Evolutionary conservation across 495 filamentous ascomycete genomes (phyloP).

Genomic region (Clavariopsis aquatica): DNA sequence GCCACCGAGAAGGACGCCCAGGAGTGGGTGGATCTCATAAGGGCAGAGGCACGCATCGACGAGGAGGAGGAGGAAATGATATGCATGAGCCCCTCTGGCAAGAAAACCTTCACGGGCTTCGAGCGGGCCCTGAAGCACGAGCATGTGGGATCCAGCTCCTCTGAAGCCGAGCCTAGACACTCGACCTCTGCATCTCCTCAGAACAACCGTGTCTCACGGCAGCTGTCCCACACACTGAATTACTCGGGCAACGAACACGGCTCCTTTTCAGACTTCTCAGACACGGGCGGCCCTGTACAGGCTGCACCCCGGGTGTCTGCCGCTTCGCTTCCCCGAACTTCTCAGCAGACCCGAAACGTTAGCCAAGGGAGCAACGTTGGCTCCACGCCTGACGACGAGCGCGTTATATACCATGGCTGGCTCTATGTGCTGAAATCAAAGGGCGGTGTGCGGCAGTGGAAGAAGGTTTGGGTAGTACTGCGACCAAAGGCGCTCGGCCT

Average conservation of each 20-base stretch:
- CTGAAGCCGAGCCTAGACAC: conserved; percentile 52
- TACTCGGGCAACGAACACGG: conserved; percentile 88
- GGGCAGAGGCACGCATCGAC: conserved; percentile 74
- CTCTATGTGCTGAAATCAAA: conserved; percentile 83
- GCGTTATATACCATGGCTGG: conserved; percentile 90
- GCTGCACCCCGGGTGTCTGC: conserved; percentile 48
- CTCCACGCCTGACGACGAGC: conserved; percentile 60
- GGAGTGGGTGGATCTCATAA: conserved; percentile 84
- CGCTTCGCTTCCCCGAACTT: conserved; percentile 42
- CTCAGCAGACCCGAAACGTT: conserved; percentile 50
- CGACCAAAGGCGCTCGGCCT: conserved; percentile 82
- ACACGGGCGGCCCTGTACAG: conserved; percentile 51
- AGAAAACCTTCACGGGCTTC: conserved; percentile 44
- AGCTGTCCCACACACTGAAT: conserved; percentile 60
- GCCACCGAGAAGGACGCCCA: conserved; percentile 70
- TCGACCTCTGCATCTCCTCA: conserved; percentile 21
- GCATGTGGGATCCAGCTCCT: conserved; percentile 60
- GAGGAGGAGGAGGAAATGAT: conserved; percentile 83
- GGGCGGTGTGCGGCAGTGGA: conserved; percentile 90
- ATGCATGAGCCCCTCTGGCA: conserved; percentile 58
- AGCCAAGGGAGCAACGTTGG: conserved; percentile 60
- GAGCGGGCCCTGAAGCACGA: conserved; percentile 19
- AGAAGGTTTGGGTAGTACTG: conserved; percentile 90
- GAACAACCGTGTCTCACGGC: conserved; percentile 34
- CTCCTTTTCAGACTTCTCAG: conserved; percentile 89